These are phyloP conservation scores for Pyrenochaeta sp. DNA, from an alignment of 2,329 filamentous ascomycete species.

Conservation along the genomic window DNA sequence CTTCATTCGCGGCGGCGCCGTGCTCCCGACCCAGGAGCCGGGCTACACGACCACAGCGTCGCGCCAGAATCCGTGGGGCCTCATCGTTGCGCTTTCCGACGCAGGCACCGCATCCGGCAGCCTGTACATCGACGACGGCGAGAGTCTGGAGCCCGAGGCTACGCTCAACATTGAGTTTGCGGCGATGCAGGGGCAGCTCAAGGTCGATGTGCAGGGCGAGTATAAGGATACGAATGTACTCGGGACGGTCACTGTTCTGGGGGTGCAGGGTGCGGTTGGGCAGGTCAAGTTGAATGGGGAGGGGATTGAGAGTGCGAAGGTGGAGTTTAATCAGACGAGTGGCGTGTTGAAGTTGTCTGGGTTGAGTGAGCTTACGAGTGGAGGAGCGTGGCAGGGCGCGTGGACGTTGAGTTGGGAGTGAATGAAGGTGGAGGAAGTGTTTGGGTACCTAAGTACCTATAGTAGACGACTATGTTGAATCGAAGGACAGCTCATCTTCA, in stretches of 20 bases:
- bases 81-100: slow-evolving; percentile 68
- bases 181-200: slow-evolving; percentile 54
- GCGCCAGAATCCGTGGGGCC: slow-evolving; percentile 69
- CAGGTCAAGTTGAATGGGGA: slow-evolving; percentile 58
- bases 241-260: slow-evolving; percentile 69
- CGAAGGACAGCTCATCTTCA: no score
- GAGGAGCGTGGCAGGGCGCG: slow-evolving; percentile 64
- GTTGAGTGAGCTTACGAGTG: slow-evolving; percentile 57
- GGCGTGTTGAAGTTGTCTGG: slow-evolving; percentile 60
- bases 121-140: slow-evolving; percentile 79
- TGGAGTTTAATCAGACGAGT: slow-evolving; percentile 58
- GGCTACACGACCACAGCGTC: slow-evolving; percentile 71
- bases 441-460: no score
- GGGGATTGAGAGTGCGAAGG: slow-evolving; percentile 51
- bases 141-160: slow-evolving; percentile 65
- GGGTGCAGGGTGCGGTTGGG: slow-evolving; percentile 55
- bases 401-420: slow-evolving; percentile 66
- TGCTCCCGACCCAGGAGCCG: slow-evolving; percentile 73
- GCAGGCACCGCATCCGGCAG: slow-evolving; percentile 65
- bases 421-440: neutral
- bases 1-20: slow-evolving; percentile 71
- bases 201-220: slow-evolving; percentile 57
- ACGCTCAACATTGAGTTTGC: slow-evolving; percentile 64
- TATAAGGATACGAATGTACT: slow-evolving; percentile 66
- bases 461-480: no score